Percentiles rank a stretch among this genome's conserved stretches.
Evolutionary conservation across 2,329 filamentous ascomycete species (phyloP).

Genomic region (Geosmithia morbida): DNA sequence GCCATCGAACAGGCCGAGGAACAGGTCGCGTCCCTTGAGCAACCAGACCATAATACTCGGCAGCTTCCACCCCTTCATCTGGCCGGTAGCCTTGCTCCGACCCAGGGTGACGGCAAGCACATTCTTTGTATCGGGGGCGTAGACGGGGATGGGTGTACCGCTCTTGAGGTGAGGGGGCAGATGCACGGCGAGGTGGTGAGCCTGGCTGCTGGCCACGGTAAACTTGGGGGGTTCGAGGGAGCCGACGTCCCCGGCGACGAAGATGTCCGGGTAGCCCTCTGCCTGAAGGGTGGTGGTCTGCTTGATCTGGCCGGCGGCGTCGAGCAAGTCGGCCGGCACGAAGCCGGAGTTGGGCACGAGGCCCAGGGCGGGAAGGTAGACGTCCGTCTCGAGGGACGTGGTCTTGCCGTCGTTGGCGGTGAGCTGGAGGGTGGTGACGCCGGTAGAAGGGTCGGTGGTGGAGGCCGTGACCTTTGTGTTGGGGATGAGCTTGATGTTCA

Average conservation of each 20-base stretch:
- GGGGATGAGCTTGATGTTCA: slow-evolving; percentile 26
- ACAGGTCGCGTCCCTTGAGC: slow-evolving; percentile 21
- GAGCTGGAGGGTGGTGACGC: slow-evolving; percentile 19
- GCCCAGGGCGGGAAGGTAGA: slow-evolving; percentile 33
- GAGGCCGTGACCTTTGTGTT: slow-evolving; percentile 20
- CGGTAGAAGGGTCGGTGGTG: slow-evolving; percentile 6
- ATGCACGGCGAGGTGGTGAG: slow-evolving; percentile 16
- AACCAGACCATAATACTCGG: slow-evolving; percentile 22
- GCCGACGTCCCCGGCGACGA: slow-evolving; percentile 28
- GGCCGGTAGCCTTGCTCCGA: slow-evolving; percentile 20
- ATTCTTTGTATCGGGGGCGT: slow-evolving; percentile 12
- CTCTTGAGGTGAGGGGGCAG: slow-evolving; percentile 18
- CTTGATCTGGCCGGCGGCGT: slow-evolving; percentile 16
- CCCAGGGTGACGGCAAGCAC: slow-evolving; percentile 24
- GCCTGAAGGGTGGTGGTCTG: slow-evolving; percentile 22
- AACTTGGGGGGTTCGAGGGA: slow-evolving; percentile 21
- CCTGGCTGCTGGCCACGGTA: slow-evolving; percentile 16
- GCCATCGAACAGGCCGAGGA: slow-evolving; percentile 14
- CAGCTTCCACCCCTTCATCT: slow-evolving; percentile 20
- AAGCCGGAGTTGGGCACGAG: slow-evolving; percentile 28
- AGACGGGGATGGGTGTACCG: slow-evolving; percentile 11
- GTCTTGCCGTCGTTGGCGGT: slow-evolving; percentile 13
- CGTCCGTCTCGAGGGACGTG: slow-evolving; percentile 23
- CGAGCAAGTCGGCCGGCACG: slow-evolving; percentile 20
- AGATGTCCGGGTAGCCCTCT: slow-evolving; percentile 22